A percentile compares a stretch with the other conserved stretches of the same genome.
Evolutionary conservation across 2,329 filamentous ascomycete species (phyloP).

Genomic region (Chaetomiaceae sp.): DNA sequence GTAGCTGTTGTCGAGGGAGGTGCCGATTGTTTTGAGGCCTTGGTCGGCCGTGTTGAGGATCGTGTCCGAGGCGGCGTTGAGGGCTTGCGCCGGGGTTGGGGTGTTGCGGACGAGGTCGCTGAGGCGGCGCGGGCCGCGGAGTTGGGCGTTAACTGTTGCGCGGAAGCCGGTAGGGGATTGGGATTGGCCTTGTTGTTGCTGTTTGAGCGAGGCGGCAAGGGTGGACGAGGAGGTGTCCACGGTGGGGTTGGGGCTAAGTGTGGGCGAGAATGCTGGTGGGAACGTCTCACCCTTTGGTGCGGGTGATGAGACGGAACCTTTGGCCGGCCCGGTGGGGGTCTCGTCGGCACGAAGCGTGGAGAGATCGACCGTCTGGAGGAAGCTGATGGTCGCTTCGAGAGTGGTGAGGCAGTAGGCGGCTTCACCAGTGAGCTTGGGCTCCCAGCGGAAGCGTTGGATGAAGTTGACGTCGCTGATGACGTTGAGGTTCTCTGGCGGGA

Average conservation of each 20-base stretch:
- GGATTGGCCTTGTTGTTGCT: neutral
- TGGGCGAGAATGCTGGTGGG: slow-evolving; percentile 50
- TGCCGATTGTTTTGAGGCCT: slow-evolving; percentile 85
- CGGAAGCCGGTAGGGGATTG: slow-evolving; percentile 36
- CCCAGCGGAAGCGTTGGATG: slow-evolving; percentile 84
- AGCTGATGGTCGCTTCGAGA: slow-evolving; percentile 88
- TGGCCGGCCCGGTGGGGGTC: slow-evolving; percentile 61
- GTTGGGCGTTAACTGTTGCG: slow-evolving; percentile 37
- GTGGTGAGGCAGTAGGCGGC: slow-evolving; percentile 96
- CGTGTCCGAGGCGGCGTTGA: slow-evolving; percentile 78
- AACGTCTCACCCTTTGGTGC: slow-evolving; percentile 51
- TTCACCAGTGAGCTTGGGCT: slow-evolving; percentile 84
- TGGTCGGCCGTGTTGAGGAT: slow-evolving; percentile 87
- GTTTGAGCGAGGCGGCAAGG: slow-evolving; percentile 27
- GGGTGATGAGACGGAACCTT: slow-evolving; percentile 40
- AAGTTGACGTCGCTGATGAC: slow-evolving; percentile 94
- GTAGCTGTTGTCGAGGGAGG: slow-evolving; percentile 85
- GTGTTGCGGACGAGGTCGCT: slow-evolving; percentile 72
- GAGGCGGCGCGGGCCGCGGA: slow-evolving; percentile 64
- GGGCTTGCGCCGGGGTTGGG: slow-evolving; percentile 66
- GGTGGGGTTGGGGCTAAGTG: slow-evolving; percentile 28
- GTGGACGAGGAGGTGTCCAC: slow-evolving; percentile 29
- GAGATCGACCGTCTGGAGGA: slow-evolving; percentile 91
- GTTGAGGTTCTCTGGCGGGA: slow-evolving; percentile 77
- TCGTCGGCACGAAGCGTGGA: slow-evolving; percentile 83